These are phyloP conservation scores for Aphanomyces invadans DNA, from an alignment of 352 stramenopile species.

Conservation along the genomic window DNA sequence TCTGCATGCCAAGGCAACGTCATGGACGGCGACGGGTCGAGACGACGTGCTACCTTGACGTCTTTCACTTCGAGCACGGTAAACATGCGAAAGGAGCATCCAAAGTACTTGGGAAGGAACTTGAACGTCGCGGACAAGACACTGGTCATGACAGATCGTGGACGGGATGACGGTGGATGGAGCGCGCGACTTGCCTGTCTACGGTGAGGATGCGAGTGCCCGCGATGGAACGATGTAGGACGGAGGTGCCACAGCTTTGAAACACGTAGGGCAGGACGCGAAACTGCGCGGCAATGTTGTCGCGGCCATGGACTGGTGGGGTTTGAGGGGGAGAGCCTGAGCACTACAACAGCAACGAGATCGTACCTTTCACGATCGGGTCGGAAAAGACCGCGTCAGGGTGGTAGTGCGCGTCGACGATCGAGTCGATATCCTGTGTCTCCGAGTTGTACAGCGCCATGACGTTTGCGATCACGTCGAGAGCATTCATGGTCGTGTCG, in stretches of 20 bases:
- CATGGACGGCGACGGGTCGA: too few relatives aligned
- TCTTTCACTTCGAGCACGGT: conserved; percentile 79
- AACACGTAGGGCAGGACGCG: conserved; percentile 68
- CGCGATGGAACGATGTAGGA: conserved; percentile 77
- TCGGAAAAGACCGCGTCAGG: conserved; percentile 73
- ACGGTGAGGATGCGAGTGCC: conserved; percentile 70
- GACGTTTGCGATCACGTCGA: conserved; percentile 30
- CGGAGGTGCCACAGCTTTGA: conserved; percentile 62
- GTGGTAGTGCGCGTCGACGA: conserved; percentile 71
- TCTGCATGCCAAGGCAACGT: conserved; percentile 14
- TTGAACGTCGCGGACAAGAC: conserved; percentile 60
- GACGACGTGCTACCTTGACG: conserved; percentile 43
- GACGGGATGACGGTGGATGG: not conserved
- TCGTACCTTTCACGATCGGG: conserved; percentile 40
- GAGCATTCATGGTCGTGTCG: conserved; percentile 9
- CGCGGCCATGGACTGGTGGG: conserved; percentile 55
- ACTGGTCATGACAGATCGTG: not conserved
- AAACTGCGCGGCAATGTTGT: conserved; percentile 83
- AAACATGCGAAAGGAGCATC: conserved; percentile 65
- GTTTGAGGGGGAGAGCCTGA: conserved; percentile 7
- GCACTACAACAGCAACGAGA: not conserved
- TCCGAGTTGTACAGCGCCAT: conserved; percentile 77
- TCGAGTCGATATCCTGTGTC: conserved; percentile 43
- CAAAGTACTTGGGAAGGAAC: conserved; percentile 63
- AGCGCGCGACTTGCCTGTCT: conserved; percentile 41